Conservation (phyloP, 108 stramenopile genomes). For the Schizochytrium sp. region DNA sequence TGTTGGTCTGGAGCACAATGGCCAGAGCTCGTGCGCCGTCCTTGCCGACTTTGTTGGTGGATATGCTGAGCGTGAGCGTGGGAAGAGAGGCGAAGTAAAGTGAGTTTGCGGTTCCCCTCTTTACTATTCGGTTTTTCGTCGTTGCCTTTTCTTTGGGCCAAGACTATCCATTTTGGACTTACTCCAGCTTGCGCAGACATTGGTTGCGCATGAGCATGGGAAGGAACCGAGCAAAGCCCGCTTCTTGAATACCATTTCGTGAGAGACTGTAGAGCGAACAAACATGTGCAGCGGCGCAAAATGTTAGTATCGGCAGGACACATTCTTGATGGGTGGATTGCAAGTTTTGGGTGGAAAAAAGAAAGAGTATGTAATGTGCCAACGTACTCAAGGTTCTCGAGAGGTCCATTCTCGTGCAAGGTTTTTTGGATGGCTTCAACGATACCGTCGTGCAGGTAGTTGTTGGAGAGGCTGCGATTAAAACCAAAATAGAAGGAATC, state of each 20-base stretch:
- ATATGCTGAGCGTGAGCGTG: background rate
- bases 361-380: background rate
- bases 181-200: background rate
- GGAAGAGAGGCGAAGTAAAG: background rate
- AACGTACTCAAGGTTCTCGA: background rate
- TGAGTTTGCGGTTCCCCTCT: no score
- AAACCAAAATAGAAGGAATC: no score
- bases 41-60: slow-evolving; percentile 24
- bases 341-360: background rate
- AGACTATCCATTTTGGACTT: background rate
- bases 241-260: background rate
- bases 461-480: background rate
- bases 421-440: background rate
- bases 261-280: background rate
- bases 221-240: background rate
- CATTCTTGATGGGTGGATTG: no score
- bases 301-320: no score
- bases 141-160: no score
- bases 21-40: slow-evolving; percentile 21
- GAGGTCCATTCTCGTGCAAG: background rate
- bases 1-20: background rate
- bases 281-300: no score
- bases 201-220: background rate
- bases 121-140: no score
- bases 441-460: background rate